Evolutionary conservation across 192 early-diverging fungal genomes (phyloP), one percentile per base, ranked within the genome.

Genomic region (Linnemannia hyalina): DNA sequence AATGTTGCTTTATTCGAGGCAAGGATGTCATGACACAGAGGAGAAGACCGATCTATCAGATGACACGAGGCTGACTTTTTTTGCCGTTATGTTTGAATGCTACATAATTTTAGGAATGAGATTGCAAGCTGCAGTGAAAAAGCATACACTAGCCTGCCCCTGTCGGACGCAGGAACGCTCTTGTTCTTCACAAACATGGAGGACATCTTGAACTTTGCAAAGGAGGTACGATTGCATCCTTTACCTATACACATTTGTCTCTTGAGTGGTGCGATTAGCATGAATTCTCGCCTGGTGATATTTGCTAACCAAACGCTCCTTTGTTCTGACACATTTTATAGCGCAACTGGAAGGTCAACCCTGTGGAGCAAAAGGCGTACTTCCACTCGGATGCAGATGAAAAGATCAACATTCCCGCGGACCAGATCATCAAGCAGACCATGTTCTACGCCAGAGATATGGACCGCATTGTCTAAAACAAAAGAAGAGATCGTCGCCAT

Each of bases 81-180:
- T 32, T 32, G 11, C 10, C 11, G 11, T 65, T 10, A 2, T 65
- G n/a, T 26, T 11, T 29, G 55, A 4, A n/a, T 23, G 8, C 20
- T 52, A 4, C 3, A 49, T 38, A 22, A 11, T 38, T 65, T 32
- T 84, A 97, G 98, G 88, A 95, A 96, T 76, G 97, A 99, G 80
- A 99, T 99, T 87, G 97, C 97, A 10, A 95, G 95, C 82, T 99
- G 98, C 83, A 95, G 93, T 82, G 98, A 99, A 88, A 98, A 97
- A 88, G 97, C 97, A 55, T 99, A 99, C 90, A 85, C 89, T 9
- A 91, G 88, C 70, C 91, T 99, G 44, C 97, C 97, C 44, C 79
- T 99, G 55, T 88, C 91, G 40, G 98, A 99, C 81, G 98, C 98
- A 76, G 95, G 94, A 65, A 97, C 97, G n/a, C 89, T 99, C 36